These are phyloP conservation scores for Astrothelium macrocarpum DNA, from an alignment of 495 filamentous ascomycete species.

Conservation along the genomic window DNA sequence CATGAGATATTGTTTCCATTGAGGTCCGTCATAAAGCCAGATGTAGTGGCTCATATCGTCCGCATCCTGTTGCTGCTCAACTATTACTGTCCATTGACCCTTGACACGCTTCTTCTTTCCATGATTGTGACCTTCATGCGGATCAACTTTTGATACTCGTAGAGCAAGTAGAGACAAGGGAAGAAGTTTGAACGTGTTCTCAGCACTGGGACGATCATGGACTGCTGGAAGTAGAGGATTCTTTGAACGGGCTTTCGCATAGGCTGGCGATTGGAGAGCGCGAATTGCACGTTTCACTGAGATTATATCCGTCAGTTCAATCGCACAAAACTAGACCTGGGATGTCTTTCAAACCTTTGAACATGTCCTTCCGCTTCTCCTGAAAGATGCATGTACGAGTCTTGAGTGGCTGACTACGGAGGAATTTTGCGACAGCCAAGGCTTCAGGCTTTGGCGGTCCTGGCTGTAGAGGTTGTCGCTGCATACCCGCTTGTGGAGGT, in stretches of 20 bases:
- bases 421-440: constrained; percentile 80
- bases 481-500: constrained; percentile 37
- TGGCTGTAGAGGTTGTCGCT: constrained; percentile 52
- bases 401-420: constrained; percentile 79
- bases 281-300: constrained; percentile 94
- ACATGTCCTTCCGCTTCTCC: constrained; percentile 96
- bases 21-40: constrained; percentile 91
- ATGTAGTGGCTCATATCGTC: constrained; percentile 86
- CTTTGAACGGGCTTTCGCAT: constrained; percentile 78
- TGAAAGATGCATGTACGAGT: constrained; percentile 84
- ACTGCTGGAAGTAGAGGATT: constrained; percentile 77
- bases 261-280: constrained; percentile 80
- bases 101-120: constrained; percentile 75
- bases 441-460: constrained; percentile 80
- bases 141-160: constrained; percentile 77
- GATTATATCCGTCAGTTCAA: background rate
- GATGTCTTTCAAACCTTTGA: constrained; percentile 55
- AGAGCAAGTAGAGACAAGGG: constrained; percentile 92
- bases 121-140: constrained; percentile 66
- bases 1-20: constrained; percentile 87
- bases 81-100: constrained; percentile 90
- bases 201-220: constrained; percentile 72
- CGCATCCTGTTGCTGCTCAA: constrained; percentile 95
- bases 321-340: too few species aligned
- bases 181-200: constrained; percentile 90